Evolutionary conservation across 2,329 filamentous ascomycete genomes (phyloP).

Genomic region (Calonectria pseudoturangicola): DNA sequence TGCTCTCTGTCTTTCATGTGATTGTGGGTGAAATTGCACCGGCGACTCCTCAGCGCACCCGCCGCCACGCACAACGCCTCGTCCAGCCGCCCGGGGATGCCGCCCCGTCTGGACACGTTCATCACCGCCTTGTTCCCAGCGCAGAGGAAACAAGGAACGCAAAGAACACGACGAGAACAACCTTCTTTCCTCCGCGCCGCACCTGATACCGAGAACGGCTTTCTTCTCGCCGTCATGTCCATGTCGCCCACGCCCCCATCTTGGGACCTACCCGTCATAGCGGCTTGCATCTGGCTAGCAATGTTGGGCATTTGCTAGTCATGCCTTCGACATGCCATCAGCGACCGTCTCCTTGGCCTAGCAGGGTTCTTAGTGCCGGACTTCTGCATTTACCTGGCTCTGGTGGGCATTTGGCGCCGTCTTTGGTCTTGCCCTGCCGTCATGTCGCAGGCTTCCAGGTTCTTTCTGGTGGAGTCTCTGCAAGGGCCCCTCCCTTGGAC

Average conservation of each 20-base stretch:
- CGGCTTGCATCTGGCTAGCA: conserved; percentile 25
- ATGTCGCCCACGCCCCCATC: conserved; percentile 1
- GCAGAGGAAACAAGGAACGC: conserved; percentile 6
- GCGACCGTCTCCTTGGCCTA: conserved; percentile 10
- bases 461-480: conserved; percentile 35
- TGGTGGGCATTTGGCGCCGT: conserved; percentile 4
- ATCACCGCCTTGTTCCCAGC: conserved; percentile 6
- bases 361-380: conserved; percentile 20
- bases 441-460: conserved; percentile 35
- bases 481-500: conserved; percentile 35
- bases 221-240: background rate
- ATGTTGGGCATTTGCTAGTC: conserved; percentile 28
- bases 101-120: conserved; percentile 3
- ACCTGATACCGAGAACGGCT: conserved; percentile 21
- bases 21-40: conserved; percentile 32
- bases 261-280: conserved; percentile 27
- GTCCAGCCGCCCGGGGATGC: conserved; percentile 20
- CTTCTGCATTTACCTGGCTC: conserved; percentile 15
- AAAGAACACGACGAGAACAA: conserved; percentile 6
- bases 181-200: conserved; percentile 22
- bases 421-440: conserved; percentile 20
- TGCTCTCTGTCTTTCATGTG: conserved; percentile 37
- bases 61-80: conserved; percentile 31
- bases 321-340: conserved; percentile 30
- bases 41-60: conserved; percentile 21